Conservation (phyloP, 768 basidiomycete genomes). For the Auricularia cornea region DNA sequence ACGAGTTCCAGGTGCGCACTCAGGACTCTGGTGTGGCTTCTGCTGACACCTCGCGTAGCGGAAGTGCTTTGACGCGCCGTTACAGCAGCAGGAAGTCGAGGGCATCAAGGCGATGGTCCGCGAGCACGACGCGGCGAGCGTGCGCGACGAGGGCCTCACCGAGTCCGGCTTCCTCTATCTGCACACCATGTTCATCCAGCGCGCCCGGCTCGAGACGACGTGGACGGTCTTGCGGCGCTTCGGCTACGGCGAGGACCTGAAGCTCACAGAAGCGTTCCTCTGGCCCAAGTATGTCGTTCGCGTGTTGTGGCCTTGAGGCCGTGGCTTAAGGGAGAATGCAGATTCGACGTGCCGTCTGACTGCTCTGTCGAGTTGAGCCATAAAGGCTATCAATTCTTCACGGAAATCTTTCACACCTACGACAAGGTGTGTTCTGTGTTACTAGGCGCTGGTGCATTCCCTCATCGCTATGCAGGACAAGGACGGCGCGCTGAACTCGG, state of each 20-base stretch:
- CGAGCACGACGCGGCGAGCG: constrained; percentile 64
- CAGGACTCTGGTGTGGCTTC: constrained; percentile 6
- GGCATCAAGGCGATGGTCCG: constrained; percentile 92
- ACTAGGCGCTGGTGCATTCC: not conserved
- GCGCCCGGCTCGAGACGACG: constrained; percentile 90
- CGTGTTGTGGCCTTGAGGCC: not conserved
- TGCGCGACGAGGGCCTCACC: constrained; percentile 74
- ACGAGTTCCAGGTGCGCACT: constrained; percentile 82
- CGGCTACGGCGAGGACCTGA: constrained; percentile 92
- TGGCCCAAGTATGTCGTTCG: constrained; percentile 69
- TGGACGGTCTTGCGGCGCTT: constrained; percentile 95
- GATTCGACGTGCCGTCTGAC: constrained; percentile 88
- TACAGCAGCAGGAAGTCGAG: constrained; percentile 89
- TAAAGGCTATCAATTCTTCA: constrained; percentile 94
- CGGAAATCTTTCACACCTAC: constrained; percentile 90
- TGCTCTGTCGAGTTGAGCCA: constrained; percentile 94
- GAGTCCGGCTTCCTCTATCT: constrained; percentile 91
- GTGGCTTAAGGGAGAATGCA: constrained; percentile 24
- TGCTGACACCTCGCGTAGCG: constrained; percentile 37
- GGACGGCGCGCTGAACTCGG: constrained; percentile 81
- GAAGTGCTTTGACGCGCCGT: constrained; percentile 90
- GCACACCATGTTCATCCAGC: constrained; percentile 94
- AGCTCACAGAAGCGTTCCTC: constrained; percentile 80
- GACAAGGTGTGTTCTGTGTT: constrained; percentile 61
- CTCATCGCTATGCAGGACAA: constrained; percentile 57